Percentiles rank a stretch among this genome's conserved stretches.
phyloP scores from a whole-genome alignment of 306 rosid species.

The Hippophae gyantsensis region DNA sequence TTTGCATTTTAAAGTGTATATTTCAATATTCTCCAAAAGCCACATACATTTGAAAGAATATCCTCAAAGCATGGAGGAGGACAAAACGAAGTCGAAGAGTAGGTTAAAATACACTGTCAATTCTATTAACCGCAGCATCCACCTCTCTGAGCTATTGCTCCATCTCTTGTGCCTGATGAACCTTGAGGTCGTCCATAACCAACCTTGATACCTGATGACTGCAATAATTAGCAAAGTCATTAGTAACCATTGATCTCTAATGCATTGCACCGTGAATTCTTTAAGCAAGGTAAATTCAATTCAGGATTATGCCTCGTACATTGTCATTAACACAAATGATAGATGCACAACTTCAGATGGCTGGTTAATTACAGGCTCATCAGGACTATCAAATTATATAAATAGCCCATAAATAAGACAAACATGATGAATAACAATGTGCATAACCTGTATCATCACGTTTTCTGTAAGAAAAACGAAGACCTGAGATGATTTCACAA shows the following conservation, averaged over 20 bases:
- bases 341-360: background rate
- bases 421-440: background rate
- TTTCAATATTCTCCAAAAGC: slow-evolving; percentile 23
- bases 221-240: slow-evolving; percentile 18
- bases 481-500: background rate
- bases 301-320: background rate
- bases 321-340: background rate
- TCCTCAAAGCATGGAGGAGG: slow-evolving; percentile 20
- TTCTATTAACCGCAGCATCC: slow-evolving; percentile 69
- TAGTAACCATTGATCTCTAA: background rate
- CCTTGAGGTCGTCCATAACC: slow-evolving; percentile 82
- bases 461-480: background rate
- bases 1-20: background rate
- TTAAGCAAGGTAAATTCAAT: background rate
- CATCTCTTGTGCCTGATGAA: slow-evolving; percentile 60
- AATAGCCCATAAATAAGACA: background rate
- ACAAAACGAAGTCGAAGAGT: slow-evolving; percentile 19
- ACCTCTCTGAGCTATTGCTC: slow-evolving; percentile 52
- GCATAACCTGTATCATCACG: slow-evolving; percentile 4
- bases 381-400: no score
- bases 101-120: slow-evolving; percentile 14
- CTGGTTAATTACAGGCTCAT: no score
- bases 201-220: slow-evolving; percentile 86
- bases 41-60: slow-evolving; percentile 19
- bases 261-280: background rate